Evolutionary conservation across 495 filamentous ascomycete species (phyloP).

Genomic region (Trichoderma reesei): DNA sequence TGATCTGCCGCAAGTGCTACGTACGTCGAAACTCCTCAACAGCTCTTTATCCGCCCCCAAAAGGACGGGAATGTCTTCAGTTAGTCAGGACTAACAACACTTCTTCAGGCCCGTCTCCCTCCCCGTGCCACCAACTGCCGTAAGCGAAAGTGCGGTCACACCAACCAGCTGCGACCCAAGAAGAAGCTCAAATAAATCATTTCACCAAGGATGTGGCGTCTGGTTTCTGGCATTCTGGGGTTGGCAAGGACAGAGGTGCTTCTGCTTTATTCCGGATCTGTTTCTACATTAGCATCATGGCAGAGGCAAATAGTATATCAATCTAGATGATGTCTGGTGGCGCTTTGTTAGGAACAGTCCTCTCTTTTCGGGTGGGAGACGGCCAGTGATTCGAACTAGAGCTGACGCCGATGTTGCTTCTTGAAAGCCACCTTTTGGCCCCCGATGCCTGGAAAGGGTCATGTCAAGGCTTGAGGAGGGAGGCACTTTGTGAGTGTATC

Average conservation of each 20-base stretch:
- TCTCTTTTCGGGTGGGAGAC: neutral
- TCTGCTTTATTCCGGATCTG: slow-evolving; percentile 8
- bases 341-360: neutral
- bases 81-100: neutral
- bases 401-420: neutral
- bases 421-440: neutral
- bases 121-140: slow-evolving; percentile 99
- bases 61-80: neutral
- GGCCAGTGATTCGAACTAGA: neutral
- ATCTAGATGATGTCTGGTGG: slow-evolving; percentile 4
- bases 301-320: neutral
- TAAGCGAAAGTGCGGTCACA: slow-evolving; percentile 99
- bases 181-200: slow-evolving; percentile 96
- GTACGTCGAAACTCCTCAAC: too few relatives aligned
- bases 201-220: slow-evolving; percentile 30
- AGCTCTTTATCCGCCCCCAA: neutral
- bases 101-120: slow-evolving; percentile 74
- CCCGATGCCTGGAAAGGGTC: neutral
- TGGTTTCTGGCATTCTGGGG: slow-evolving; percentile 25
- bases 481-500: neutral
- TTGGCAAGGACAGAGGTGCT: slow-evolving; percentile 16
- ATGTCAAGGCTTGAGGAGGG: neutral
- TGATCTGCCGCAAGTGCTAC: slow-evolving; percentile 99
- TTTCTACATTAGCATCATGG: slow-evolving; percentile 8
- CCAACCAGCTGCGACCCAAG: slow-evolving; percentile 99